These are phyloP conservation scores for Scheffersomyces illinoinensis DNA, from an alignment of 1,139 yeast species.

Conservation along the genomic window DNA sequence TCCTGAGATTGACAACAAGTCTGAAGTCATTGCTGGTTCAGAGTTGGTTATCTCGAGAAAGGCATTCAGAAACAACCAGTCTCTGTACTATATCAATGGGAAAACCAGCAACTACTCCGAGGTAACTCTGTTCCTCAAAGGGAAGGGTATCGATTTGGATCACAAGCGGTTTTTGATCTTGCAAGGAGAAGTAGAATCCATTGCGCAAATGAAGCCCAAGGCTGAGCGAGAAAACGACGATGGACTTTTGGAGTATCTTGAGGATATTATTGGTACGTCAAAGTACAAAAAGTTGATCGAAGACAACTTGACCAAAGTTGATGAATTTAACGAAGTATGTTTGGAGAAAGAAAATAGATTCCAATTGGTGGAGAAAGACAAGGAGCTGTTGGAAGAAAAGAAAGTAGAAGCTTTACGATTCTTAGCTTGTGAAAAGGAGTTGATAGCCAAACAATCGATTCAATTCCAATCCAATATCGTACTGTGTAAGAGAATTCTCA, in stretches of 20 bases:
- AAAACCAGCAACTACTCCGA: constrained; percentile 72
- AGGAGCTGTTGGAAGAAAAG: constrained; percentile 64
- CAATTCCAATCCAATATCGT: constrained; percentile 56
- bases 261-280: constrained; percentile 95
- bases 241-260: constrained; percentile 89
- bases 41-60: constrained; percentile 73
- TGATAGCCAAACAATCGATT: constrained; percentile 55
- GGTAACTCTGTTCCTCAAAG: constrained; percentile 72
- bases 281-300: constrained; percentile 79
- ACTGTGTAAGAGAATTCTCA: constrained; percentile 41
- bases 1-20: constrained; percentile 34
- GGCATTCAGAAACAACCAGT: constrained; percentile 74
- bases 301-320: constrained; percentile 58
- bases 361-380: constrained; percentile 77
- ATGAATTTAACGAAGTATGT: constrained; percentile 73
- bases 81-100: constrained; percentile 76
- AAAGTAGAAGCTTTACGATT: constrained; percentile 71
- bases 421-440: constrained; percentile 63
- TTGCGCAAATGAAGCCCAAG: constrained; percentile 98
- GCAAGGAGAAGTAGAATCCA: constrained; percentile 98
- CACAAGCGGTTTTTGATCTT: constrained; percentile 91
- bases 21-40: constrained; percentile 51
- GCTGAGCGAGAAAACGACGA: constrained; percentile 93
- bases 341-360: constrained; percentile 79
- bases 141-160: constrained; percentile 91